Evolutionary conservation across 306 rosid species (phyloP), one percentile per base, ranked within the genome.

Genomic region (Castanea mollissima): DNA sequence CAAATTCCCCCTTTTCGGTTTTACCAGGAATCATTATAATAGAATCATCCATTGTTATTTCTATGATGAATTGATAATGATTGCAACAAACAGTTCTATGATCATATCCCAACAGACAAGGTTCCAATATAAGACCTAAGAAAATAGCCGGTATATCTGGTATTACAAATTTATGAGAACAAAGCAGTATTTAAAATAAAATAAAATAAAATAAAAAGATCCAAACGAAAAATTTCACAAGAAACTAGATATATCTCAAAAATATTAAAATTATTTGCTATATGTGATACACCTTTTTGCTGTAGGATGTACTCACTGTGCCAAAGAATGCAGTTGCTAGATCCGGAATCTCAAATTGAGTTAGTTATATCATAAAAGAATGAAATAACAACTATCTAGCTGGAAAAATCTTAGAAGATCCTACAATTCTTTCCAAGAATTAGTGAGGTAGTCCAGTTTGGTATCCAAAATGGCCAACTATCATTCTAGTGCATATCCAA

Each of bases 301-400:
- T 35, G 74, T 72, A 71, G 78, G 19, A 73, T 80, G 75, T 81
- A 81, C 54, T 86, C 76, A 72, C 52, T 87, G 56, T 62, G 27
- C 62, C 79, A 76, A 72, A 81, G 80, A 79, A 76, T 81, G 78
- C 80, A 68, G 82, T 72, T 27, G 32, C 67, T 74, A 44, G 6
- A 14, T 71, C 21, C 5, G 11, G 46, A 11, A 2, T 56, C 51
- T 51, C 74, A 73, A 60, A 62, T 73, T 23, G 59, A 77, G 72
- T 80, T 78, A 74, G 52, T 52, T 55, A 57, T 41, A 21, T 54
- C 44, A 10, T 55, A 2, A 84, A 73, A 67, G 82, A 82, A 74
- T 80, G 19, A 44, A 73, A 65, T 21, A 69, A 16, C 27, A 60
- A 79, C 55, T 78, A 76, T 75, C 82, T 71, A 84, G 34, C 4